phyloP scores from a whole-genome alignment of 164 flowering plant species.

The Magnolia officinalis region DNA sequence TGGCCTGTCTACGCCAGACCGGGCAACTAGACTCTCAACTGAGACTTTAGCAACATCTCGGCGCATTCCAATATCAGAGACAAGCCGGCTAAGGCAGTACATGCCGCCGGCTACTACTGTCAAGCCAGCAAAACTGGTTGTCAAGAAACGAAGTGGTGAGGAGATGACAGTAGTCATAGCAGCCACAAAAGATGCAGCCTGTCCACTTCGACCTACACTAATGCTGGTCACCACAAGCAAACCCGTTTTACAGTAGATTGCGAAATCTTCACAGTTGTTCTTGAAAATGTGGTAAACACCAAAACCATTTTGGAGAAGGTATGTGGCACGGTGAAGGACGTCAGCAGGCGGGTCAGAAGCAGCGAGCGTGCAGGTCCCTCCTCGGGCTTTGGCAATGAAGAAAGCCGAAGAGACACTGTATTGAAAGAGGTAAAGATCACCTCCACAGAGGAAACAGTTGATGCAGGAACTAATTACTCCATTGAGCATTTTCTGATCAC shows the following conservation, averaged over 20 bases:
- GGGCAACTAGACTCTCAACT: conserved; percentile 57
- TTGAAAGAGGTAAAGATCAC: conserved; percentile 62
- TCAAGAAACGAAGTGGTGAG: conserved; percentile 65
- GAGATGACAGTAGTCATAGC: conserved; percentile 54
- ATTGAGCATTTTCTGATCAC: conserved; percentile 47
- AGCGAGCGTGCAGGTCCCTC: conserved; percentile 88
- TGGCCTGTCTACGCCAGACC: conserved; percentile 8
- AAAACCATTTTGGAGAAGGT: conserved; percentile 70
- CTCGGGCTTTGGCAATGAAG: conserved; percentile 70
- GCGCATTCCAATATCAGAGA: conserved; percentile 68
- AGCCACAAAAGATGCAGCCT: conserved; percentile 61
- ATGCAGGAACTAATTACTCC: conserved; percentile 75
- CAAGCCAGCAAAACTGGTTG: conserved; percentile 57
- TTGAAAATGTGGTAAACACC: conserved; percentile 64
- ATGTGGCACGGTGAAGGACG: conserved; percentile 59
- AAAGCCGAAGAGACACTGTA: conserved; percentile 49
- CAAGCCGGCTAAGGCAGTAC: conserved; percentile 57
- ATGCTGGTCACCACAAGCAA: conserved; percentile 47
- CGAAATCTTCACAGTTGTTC: conserved; percentile 88
- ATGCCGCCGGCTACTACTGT: conserved; percentile 53
- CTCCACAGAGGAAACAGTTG: conserved; percentile 72
- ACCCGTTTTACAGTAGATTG: conserved; percentile 83
- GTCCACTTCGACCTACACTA: conserved; percentile 78
- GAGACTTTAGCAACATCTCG: conserved; percentile 62
- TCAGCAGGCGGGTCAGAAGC: conserved; percentile 50